Conservation (phyloP, 352 stramenopile species). For the Pythium brachiatum region DNA sequence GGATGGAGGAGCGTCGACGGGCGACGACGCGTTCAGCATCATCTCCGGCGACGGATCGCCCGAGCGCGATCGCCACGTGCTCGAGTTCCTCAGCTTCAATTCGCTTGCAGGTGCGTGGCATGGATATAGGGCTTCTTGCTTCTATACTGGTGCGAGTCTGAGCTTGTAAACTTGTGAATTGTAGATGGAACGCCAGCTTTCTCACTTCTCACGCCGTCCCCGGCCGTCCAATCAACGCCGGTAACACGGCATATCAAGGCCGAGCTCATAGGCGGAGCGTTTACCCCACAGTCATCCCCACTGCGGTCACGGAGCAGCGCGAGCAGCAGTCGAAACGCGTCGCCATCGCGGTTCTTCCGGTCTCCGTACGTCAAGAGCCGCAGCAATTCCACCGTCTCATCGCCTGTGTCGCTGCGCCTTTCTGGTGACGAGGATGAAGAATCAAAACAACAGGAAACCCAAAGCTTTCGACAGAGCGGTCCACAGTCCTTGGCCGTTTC, state of each 20-base stretch:
- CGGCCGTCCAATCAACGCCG: constrained; percentile 24
- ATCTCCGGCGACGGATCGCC: constrained; percentile 42
- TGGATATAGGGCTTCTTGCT: not conserved
- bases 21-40: constrained; percentile 44
- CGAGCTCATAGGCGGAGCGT: constrained; percentile 7
- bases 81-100: constrained; percentile 47
- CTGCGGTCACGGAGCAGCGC: not conserved
- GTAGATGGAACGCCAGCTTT: constrained; percentile 30
- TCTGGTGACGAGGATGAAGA: not conserved
- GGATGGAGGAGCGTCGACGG: constrained; percentile 21
- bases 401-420: constrained; percentile 4
- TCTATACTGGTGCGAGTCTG: not conserved
- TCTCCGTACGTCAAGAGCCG: constrained; percentile 41
- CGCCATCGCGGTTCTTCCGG: constrained; percentile 74
- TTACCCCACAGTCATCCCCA: constrained; percentile 19
- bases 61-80: constrained; percentile 24
- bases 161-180: not conserved
- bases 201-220: constrained; percentile 55
- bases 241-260: constrained; percentile 9
- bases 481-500: constrained; percentile 10
- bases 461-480: constrained; percentile 3
- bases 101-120: constrained; percentile 24
- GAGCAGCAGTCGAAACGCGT: constrained; percentile 26
- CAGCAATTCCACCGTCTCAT: constrained; percentile 12
- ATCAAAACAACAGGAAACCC: not conserved